phyloP scores from a whole-genome alignment of 2,329 filamentous ascomycete species.

The Sarocladiaceae sp. region DNA sequence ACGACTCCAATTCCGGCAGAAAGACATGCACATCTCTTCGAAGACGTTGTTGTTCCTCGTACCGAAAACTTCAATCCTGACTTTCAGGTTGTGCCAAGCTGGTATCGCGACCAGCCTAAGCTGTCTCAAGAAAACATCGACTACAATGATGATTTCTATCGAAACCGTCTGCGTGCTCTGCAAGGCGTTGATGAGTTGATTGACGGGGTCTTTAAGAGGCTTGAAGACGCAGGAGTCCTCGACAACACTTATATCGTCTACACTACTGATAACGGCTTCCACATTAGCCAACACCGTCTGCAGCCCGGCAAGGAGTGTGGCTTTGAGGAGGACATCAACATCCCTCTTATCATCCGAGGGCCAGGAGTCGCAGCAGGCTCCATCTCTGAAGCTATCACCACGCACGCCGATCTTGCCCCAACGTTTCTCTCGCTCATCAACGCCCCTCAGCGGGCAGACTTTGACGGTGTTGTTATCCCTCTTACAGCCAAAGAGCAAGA shows the following conservation, averaged over 20 bases:
- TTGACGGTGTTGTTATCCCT: constrained; percentile 44
- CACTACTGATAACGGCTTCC: constrained; percentile 47
- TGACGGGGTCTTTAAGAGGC: constrained; percentile 27
- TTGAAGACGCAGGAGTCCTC: constrained; percentile 25
- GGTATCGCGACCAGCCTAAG: constrained; percentile 33
- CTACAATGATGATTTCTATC: constrained; percentile 33
- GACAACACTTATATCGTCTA: constrained; percentile 45
- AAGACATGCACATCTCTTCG: constrained; percentile 55
- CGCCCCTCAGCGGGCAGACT: constrained; percentile 32
- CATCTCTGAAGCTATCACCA: constrained; percentile 34
- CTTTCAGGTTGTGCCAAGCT: constrained; percentile 33
- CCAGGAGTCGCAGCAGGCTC: constrained; percentile 34
- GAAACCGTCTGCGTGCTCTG: constrained; percentile 33
- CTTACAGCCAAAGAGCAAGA: constrained; percentile 22
- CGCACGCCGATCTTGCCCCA: constrained; percentile 49
- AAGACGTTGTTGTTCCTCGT: constrained; percentile 53
- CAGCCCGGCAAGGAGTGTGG: constrained; percentile 43
- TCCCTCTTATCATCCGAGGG: constrained; percentile 42
- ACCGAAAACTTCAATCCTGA: constrained; percentile 59
- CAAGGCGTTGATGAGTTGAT: constrained; percentile 42
- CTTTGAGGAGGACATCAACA: constrained; percentile 44
- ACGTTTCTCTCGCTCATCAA: constrained; percentile 37
- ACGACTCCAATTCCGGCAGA: constrained; percentile 35
- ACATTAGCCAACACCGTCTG: constrained; percentile 47
- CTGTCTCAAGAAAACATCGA: constrained; percentile 24